These are phyloP conservation scores for Dispira simplex DNA, from an alignment of 192 early-diverging fungal genomes.

Conservation along the genomic window DNA sequence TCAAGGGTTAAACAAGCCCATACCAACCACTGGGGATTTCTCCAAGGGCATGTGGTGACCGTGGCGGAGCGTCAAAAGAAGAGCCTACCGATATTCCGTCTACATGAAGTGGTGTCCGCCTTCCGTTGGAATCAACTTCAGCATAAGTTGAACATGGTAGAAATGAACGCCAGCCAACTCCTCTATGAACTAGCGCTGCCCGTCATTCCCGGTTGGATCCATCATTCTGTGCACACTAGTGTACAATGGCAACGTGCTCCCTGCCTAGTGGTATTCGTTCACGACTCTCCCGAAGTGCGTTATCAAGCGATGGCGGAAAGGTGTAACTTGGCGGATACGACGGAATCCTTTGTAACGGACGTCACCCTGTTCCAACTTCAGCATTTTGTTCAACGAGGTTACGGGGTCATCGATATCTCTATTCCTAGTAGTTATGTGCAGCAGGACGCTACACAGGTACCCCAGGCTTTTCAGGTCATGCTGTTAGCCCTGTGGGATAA, in stretches of 20 bases:
- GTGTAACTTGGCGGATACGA: background rate
- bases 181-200: background rate
- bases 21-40: background rate
- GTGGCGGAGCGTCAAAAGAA: background rate
- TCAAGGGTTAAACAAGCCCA: background rate
- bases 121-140: background rate
- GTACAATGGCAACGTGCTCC: no score
- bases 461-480: background rate
- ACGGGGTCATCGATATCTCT: background rate
- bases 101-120: no score
- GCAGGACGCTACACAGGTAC: background rate
- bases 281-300: conserved; percentile 9
- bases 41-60: background rate
- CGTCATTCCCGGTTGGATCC: background rate
- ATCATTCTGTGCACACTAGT: no score
- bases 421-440: background rate
- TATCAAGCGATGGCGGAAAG: background rate
- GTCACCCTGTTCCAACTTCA: background rate
- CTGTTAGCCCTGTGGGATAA: conserved; percentile 8
- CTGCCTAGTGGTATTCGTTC: background rate
- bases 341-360: background rate
- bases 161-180: background rate
- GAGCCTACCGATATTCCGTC: background rate
- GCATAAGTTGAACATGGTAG: background rate
- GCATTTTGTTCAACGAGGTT: background rate